Conservation (phyloP, 2,329 filamentous ascomycete genomes). For the Ophiosphaerella korrae region DNA sequence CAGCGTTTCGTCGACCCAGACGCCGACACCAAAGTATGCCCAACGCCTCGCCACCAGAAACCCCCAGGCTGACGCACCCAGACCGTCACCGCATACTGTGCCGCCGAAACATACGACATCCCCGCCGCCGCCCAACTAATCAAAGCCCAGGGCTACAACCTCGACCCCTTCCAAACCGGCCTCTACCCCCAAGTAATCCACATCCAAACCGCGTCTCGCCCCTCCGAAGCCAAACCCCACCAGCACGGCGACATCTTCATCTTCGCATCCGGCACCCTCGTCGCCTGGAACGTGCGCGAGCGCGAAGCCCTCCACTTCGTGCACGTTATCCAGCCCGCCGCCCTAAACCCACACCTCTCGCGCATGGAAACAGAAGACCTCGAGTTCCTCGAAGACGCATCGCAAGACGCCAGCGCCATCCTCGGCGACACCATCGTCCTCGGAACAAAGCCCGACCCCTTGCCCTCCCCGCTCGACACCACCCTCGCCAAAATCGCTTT, state of each 20-base stretch:
- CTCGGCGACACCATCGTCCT: constrained; percentile 88
- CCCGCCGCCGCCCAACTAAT: constrained; percentile 62
- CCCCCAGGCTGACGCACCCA: neutral
- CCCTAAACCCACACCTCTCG: constrained; percentile 73
- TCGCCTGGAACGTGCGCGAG: constrained; percentile 86
- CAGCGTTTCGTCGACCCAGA: constrained; percentile 54
- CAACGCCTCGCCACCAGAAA: too few relatives aligned
- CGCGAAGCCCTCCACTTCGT: constrained; percentile 62
- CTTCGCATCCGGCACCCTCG: constrained; percentile 91
- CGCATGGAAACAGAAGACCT: constrained; percentile 85
- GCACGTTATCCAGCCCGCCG: constrained; percentile 73
- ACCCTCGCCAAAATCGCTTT: constrained; percentile 95
- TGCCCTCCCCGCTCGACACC: constrained; percentile 52
- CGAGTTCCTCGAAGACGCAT: constrained; percentile 79
- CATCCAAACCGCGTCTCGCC: constrained; percentile 53
- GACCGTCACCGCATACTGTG: constrained; percentile 68
- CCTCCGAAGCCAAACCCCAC: constrained; percentile 52
- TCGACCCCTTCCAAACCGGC: constrained; percentile 66
- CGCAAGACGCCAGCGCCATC: constrained; percentile 75
- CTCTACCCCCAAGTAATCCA: constrained; percentile 71
- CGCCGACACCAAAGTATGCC: constrained; percentile 47
- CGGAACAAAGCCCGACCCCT: constrained; percentile 66
- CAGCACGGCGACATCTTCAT: constrained; percentile 84
- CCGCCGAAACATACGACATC: constrained; percentile 70
- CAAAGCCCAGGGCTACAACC: constrained; percentile 62